phyloP scores from a whole-genome alignment of 78 protist species.

The Guillardia theta region DNA sequence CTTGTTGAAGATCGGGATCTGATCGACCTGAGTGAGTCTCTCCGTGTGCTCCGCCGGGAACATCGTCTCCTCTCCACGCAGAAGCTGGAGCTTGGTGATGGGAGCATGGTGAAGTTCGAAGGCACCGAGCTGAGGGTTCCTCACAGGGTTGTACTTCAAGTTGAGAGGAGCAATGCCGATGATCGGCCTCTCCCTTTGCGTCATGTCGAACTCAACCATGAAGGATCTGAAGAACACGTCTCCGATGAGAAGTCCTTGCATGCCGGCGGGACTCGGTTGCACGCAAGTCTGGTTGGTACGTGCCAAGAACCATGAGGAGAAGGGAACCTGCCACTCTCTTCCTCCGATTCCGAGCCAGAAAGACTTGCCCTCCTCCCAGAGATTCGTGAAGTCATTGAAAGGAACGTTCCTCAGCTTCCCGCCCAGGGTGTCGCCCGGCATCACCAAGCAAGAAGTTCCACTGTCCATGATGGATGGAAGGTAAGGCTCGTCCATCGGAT shows the following conservation, averaged over 20 bases:
- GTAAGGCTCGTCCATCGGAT: neutral
- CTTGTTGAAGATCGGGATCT: conserved; percentile 48
- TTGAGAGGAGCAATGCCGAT: conserved; percentile 21
- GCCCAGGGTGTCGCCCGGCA: conserved; percentile 21
- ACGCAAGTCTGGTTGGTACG: conserved; percentile 28
- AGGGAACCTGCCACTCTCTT: neutral
- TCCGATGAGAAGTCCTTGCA: conserved; percentile 23
- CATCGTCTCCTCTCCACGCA: conserved; percentile 38
- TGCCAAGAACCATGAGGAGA: neutral
- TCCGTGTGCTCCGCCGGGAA: conserved; percentile 21
- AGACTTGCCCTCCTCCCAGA: conserved; percentile 26
- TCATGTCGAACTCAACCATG: conserved; percentile 39
- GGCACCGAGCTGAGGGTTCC: neutral
- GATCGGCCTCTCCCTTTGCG: neutral
- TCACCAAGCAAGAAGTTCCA: conserved; percentile 13
- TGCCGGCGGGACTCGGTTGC: neutral
- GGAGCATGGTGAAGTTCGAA: conserved; percentile 26
- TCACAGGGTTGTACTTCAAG: neutral
- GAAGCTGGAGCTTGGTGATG: conserved; percentile 21
- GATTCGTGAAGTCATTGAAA: neutral
- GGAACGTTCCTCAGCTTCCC: neutral
- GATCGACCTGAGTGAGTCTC: conserved; percentile 30
- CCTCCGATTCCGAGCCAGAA: neutral
- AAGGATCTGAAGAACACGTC: conserved; percentile 30
- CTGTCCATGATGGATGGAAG: conserved; percentile 18